Evolutionary conservation across 805 yeast genomes (phyloP).

Genomic region (Myxozyma melibiosi): DNA sequence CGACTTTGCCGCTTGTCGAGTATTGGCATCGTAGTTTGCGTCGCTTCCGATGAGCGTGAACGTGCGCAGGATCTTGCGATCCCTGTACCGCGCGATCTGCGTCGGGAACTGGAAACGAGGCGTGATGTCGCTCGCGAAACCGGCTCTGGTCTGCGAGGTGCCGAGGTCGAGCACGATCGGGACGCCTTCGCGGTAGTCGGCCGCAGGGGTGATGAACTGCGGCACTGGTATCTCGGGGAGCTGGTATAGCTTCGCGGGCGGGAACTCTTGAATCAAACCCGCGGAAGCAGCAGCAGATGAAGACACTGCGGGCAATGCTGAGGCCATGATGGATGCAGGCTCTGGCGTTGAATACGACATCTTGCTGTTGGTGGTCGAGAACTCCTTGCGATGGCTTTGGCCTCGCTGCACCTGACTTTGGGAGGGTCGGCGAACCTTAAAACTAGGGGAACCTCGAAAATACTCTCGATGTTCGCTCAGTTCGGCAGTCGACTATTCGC

Average conservation of each 20-base stretch:
- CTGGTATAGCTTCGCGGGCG: constrained; percentile 35
- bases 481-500: too few species aligned
- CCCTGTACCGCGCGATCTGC: constrained; percentile 72
- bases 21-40: constrained; percentile 66
- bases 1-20: constrained; percentile 66
- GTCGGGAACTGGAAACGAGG: constrained; percentile 57
- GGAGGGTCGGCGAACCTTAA: background rate
- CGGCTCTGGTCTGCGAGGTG: constrained; percentile 43
- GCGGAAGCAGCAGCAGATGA: constrained; percentile 6
- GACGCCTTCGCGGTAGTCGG: constrained; percentile 52
- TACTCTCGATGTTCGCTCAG: too few species aligned
- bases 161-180: constrained; percentile 91
- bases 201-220: constrained; percentile 48
- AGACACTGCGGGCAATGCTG: background rate
- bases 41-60: constrained; percentile 84
- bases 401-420: background rate
- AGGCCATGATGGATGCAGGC: background rate
- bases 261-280: constrained; percentile 9
- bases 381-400: background rate
- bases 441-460: background rate
- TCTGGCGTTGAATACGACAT: background rate
- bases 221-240: constrained; percentile 37
- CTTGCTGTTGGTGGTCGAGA: background rate
- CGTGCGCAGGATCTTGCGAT: constrained; percentile 58
- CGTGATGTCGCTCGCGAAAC: constrained; percentile 34